Evolutionary conservation across 2,329 filamentous ascomycete genomes (phyloP).

Genomic region (Berkeleyomyces rouxiae): DNA sequence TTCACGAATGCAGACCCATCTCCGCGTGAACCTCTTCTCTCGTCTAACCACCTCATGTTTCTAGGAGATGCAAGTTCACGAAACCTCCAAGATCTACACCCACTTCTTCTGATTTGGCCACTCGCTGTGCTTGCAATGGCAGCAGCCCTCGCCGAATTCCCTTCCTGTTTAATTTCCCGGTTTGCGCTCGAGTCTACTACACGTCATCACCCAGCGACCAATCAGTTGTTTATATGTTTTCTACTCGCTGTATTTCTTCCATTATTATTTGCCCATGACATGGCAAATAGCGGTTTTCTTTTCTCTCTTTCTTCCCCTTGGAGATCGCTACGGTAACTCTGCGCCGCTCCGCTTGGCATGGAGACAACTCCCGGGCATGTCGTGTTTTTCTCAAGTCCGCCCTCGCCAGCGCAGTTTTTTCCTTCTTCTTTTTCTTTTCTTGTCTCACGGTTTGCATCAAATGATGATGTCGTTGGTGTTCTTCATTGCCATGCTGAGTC

Average conservation of each 20-base stretch:
- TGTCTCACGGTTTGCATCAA: slow-evolving; percentile 10
- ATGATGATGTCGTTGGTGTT: slow-evolving; percentile 13
- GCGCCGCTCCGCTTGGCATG: no score
- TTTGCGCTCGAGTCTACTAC: not conserved
- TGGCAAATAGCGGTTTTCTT: not conserved
- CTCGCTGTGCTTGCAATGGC: slow-evolving; percentile 16
- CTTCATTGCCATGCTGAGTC: not conserved
- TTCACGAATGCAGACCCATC: not conserved
- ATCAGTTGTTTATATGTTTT: not conserved
- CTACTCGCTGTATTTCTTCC: not conserved
- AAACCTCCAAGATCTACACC: slow-evolving; percentile 96
- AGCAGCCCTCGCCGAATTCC: no score
- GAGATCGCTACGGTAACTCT: no score
- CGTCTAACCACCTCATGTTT: not conserved
- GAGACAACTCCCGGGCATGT: no score
- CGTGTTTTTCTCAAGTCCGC: no score
- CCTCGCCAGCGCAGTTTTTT: slow-evolving; percentile 11
- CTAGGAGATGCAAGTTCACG: slow-evolving; percentile 99
- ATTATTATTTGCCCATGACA: not conserved
- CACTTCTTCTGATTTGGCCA: slow-evolving; percentile 80
- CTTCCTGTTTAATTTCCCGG: not conserved
- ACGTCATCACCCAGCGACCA: not conserved
- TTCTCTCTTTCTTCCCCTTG: not conserved
- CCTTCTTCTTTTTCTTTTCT: slow-evolving; percentile 22
- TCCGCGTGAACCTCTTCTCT: not conserved